Evolutionary conservation across 352 stramenopile genomes (phyloP), one percentile per base, ranked within the genome.

Genomic region (Phytopythium sindhum): DNA sequence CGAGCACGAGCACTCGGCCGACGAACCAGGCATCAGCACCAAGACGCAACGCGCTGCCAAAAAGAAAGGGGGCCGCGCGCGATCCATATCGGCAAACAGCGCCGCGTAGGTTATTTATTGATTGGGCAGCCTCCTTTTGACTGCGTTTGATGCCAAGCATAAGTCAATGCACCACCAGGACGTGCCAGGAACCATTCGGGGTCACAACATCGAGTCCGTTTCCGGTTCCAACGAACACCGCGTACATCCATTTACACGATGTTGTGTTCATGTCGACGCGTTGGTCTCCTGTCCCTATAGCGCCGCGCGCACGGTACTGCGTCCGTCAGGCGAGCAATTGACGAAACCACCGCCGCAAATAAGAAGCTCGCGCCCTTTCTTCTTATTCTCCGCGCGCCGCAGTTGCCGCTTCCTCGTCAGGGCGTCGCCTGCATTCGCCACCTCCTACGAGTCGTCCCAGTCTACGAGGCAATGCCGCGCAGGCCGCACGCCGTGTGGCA

Each of bases 401-500:
- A 41, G 35, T 41, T 41, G 35, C 35, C 35, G 19, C 42, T 48
- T 48, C 19, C 42, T 2, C 45, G 19, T 29, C 45, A 52, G 10
- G 21, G n/a, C 45, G 2, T 29, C 45, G 7, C 9, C 44, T 11
- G 44, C 21, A 29, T 17, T n/a, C n/a, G n/a, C 51, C 28, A 45
- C 9, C 29, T 26, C 50, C 51, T 45, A n/a, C 39, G 39, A 45
- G 14, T 17, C 15, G 15, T 26, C 1, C 19, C 19, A 28, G 29
- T 45, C 2, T 17, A 17, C 39, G 39, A 45, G 39, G n/a, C 52
- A 23, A 57, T 57, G 52, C 52, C 52, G 29, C 52, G 52, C 52
- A 57, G 33, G 52, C 52, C 52, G 15, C 52, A 57, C 52, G 52
- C 52, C 52, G 52, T 41, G 52, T 57, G 52, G 52, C 29, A 57